Conservation (phyloP, 1,284 basidiomycete species). For the Apiotrichum porosum region DNA sequence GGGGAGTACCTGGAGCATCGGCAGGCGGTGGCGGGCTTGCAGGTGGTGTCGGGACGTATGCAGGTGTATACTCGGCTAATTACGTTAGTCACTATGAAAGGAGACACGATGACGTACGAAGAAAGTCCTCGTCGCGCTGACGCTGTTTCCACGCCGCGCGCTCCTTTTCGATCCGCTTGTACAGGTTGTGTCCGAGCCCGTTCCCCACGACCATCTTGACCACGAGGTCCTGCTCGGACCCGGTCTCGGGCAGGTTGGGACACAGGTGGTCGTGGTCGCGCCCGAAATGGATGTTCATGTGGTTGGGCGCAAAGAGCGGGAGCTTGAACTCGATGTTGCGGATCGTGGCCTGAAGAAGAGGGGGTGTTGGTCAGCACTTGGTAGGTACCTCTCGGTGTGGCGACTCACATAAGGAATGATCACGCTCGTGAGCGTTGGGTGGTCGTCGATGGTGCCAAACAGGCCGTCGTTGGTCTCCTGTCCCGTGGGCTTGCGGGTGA, state of each 20-base stretch:
- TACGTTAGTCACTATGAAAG: too few relatives aligned
- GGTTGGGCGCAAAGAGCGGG: constrained; percentile 38
- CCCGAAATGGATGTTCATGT: constrained; percentile 33
- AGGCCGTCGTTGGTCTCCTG: constrained; percentile 3
- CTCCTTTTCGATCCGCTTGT: constrained; percentile 44
- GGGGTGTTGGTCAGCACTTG: not conserved
- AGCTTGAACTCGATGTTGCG: constrained; percentile 32
- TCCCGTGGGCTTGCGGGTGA: constrained; percentile 2
- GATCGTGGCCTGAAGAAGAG: constrained; percentile 11
- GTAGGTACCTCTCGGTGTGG: not conserved
- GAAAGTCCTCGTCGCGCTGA: constrained; percentile 21
- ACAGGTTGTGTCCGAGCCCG: constrained; percentile 37
- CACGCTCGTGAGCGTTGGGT: constrained; percentile 25
- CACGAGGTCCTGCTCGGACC: constrained; percentile 27
- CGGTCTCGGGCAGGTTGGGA: constrained; percentile 30
- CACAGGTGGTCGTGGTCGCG: constrained; percentile 20
- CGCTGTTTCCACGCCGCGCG: constrained; percentile 23
- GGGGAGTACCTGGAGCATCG: too few relatives aligned
- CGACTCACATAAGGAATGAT: constrained; percentile 37
- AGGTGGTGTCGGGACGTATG: too few relatives aligned
- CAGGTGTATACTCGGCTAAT: too few relatives aligned
- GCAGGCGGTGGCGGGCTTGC: too few relatives aligned
- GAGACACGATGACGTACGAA: too few relatives aligned
- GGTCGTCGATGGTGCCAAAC: constrained; percentile 10
- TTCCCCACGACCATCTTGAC: constrained; percentile 34